These are phyloP conservation scores for Monosporascus sp. DNA, from an alignment of 2,329 filamentous ascomycete species.

Conservation along the genomic window DNA sequence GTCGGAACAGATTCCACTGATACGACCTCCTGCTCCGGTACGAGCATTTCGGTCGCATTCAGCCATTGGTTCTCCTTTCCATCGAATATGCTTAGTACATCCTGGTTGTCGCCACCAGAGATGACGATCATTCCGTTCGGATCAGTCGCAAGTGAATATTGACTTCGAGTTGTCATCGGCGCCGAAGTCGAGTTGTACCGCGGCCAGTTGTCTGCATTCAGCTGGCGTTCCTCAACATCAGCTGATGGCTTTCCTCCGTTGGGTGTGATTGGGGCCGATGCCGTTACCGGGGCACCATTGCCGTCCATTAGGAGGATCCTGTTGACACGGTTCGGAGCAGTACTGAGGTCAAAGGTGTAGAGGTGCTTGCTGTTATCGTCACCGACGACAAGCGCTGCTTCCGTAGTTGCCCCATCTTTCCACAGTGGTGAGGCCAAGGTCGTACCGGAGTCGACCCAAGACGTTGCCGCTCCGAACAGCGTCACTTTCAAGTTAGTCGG, in stretches of 20 bases:
- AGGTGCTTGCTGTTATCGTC: slow-evolving; percentile 74
- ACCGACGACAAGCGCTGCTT: slow-evolving; percentile 62
- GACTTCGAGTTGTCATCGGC: slow-evolving; percentile 57
- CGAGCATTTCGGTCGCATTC: slow-evolving; percentile 62
- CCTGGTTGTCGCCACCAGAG: slow-evolving; percentile 64
- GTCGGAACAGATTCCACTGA: slow-evolving; percentile 27
- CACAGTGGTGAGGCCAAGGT: slow-evolving; percentile 56
- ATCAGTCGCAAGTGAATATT: slow-evolving; percentile 67
- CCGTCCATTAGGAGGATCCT: slow-evolving; percentile 62
- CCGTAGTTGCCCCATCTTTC: slow-evolving; percentile 50
- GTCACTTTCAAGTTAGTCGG: slow-evolving; percentile 62
- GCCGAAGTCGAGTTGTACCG: slow-evolving; percentile 71
- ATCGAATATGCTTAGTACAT: slow-evolving; percentile 73
- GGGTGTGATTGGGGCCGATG: slow-evolving; percentile 37
- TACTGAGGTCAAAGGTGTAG: slow-evolving; percentile 70
- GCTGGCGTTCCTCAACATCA: slow-evolving; percentile 30
- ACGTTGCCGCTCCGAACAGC: slow-evolving; percentile 58
- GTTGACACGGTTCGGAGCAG: slow-evolving; percentile 69
- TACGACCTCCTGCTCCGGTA: slow-evolving; percentile 34
- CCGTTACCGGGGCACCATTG: slow-evolving; percentile 48
- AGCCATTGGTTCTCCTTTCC: slow-evolving; percentile 71
- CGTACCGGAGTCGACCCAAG: slow-evolving; percentile 65
- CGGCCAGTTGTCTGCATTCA: slow-evolving; percentile 65
- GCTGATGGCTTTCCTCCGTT: slow-evolving; percentile 25
- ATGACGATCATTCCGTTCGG: slow-evolving; percentile 66